These are phyloP conservation scores for Botrytis galanthina DNA, from an alignment of 2,329 filamentous ascomycete genomes.

Conservation along the genomic window DNA sequence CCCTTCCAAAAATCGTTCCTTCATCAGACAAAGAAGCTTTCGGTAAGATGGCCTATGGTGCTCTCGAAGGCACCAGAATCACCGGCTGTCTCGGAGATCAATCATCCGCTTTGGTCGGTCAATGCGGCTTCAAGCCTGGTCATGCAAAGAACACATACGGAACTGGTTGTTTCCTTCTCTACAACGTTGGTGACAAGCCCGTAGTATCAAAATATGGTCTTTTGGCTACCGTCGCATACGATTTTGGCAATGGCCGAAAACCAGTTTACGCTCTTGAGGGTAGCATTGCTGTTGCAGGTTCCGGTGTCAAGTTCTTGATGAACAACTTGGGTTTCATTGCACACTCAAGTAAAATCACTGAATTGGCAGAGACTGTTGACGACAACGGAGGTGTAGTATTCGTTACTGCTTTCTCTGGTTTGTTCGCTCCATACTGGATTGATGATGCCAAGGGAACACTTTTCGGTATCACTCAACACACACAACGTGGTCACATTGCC, in stretches of 20 bases:
- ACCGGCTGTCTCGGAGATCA: constrained; percentile 78
- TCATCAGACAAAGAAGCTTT: constrained; percentile 75
- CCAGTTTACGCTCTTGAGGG: constrained; percentile 79
- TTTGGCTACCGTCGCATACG: constrained; percentile 82
- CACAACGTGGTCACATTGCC: constrained; percentile 80
- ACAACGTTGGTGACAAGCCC: constrained; percentile 79
- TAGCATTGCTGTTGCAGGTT: constrained; percentile 78
- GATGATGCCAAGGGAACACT: constrained; percentile 88
- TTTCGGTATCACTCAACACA: constrained; percentile 80
- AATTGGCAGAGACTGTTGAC: constrained; percentile 51
- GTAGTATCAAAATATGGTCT: constrained; percentile 82
- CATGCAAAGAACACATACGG: constrained; percentile 85
- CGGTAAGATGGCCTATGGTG: constrained; percentile 62
- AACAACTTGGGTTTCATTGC: constrained; percentile 62
- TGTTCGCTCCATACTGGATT: constrained; percentile 94
- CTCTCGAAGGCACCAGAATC: constrained; percentile 67
- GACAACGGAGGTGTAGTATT: constrained; percentile 84
- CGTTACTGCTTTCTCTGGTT: constrained; percentile 85
- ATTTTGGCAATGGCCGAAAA: constrained; percentile 57
- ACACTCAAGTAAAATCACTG: constrained; percentile 49
- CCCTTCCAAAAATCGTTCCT: constrained; percentile 69
- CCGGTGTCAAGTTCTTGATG: constrained; percentile 72
- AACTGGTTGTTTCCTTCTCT: constrained; percentile 80
- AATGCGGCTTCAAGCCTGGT: constrained; percentile 78
- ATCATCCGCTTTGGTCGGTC: constrained; percentile 75